A percentile compares a stretch with the other conserved stretches of the same genome.
Evolutionary conservation across 352 stramenopile genomes (phyloP).

Genomic region (Phytophthora fragariae): DNA sequence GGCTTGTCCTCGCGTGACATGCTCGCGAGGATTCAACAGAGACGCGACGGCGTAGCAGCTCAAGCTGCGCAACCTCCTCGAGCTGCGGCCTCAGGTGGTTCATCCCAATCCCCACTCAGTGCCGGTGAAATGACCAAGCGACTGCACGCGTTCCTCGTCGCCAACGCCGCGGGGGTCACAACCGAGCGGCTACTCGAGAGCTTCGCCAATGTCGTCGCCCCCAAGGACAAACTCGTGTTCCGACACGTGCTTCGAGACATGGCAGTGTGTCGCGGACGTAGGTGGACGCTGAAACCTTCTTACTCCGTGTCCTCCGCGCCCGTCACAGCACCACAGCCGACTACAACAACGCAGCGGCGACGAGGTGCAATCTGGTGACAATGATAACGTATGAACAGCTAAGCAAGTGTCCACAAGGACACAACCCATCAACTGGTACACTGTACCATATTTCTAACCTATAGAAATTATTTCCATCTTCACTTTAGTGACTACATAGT

Average conservation of each 20-base stretch:
- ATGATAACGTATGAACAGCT: background rate
- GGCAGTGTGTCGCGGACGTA: slow-evolving; percentile 67
- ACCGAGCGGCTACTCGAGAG: slow-evolving; percentile 91
- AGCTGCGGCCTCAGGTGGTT: slow-evolving; percentile 1
- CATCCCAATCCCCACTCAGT: slow-evolving; percentile 29
- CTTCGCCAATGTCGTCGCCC: slow-evolving; percentile 86
- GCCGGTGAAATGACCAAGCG: slow-evolving; percentile 71
- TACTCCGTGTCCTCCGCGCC: slow-evolving; percentile 34
- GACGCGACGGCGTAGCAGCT: slow-evolving; percentile 34
- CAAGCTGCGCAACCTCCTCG: slow-evolving; percentile 13
- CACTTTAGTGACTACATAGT: background rate
- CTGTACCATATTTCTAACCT: background rate
- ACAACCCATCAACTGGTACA: background rate
- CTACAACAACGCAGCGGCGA: background rate
- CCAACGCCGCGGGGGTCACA: slow-evolving; percentile 67
- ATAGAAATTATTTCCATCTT: background rate
- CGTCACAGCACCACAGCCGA: background rate
- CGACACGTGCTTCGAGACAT: slow-evolving; percentile 87
- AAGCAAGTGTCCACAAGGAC: background rate
- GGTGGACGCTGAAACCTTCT: slow-evolving; percentile 80
- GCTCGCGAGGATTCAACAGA: slow-evolving; percentile 64
- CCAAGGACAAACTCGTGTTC: slow-evolving; percentile 91
- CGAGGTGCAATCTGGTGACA: slow-evolving; percentile 1
- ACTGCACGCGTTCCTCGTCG: slow-evolving; percentile 85
- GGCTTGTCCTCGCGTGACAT: slow-evolving; percentile 70